A percentile compares a stretch with the other conserved stretches of the same genome.
Conservation (phyloP, 2,329 filamentous ascomycete species). For the Beauveria medogensis region DNA sequence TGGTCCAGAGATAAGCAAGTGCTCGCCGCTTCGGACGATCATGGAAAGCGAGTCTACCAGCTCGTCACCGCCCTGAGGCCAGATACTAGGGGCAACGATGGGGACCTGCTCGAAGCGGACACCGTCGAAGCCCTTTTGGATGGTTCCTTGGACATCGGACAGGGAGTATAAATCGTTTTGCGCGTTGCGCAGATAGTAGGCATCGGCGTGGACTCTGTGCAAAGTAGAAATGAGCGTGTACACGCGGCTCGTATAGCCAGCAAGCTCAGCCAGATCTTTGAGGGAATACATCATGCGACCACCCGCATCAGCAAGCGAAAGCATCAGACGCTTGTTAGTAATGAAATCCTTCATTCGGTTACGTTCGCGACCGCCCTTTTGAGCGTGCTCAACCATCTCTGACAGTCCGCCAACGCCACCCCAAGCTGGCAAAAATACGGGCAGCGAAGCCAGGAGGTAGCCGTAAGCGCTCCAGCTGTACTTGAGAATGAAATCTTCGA, state of each 20-base stretch:
- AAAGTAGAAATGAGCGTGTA: slow-evolving; percentile 93
- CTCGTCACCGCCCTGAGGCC: slow-evolving; percentile 86
- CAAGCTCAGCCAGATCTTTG: slow-evolving; percentile 92
- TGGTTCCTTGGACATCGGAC: slow-evolving; percentile 86
- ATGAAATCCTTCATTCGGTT: slow-evolving; percentile 97
- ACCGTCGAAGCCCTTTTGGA: slow-evolving; percentile 90
- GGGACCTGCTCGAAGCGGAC: slow-evolving; percentile 90
- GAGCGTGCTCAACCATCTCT: slow-evolving; percentile 50
- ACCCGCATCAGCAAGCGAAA: slow-evolving; percentile 91
- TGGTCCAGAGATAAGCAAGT: slow-evolving; percentile 87
- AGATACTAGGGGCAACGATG: slow-evolving; percentile 79
- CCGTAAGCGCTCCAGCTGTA: slow-evolving; percentile 98
- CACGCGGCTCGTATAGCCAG: slow-evolving; percentile 90
- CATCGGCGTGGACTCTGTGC: slow-evolving; percentile 84
- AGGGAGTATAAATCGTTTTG: slow-evolving; percentile 79
- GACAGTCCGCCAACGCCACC: slow-evolving; percentile 70
- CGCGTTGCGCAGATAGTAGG: slow-evolving; percentile 63
- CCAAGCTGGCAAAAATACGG: slow-evolving; percentile 91
- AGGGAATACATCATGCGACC: slow-evolving; percentile 99
- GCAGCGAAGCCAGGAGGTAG: slow-evolving; percentile 85
- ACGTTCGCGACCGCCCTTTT: slow-evolving; percentile 58
- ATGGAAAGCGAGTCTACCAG: slow-evolving; percentile 83
- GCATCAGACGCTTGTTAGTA: slow-evolving; percentile 96
- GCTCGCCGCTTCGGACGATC: slow-evolving; percentile 82
- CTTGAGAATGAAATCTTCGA: slow-evolving; percentile 96